Conservation (phyloP, 116 monocot genomes). For the Posidonia oceanica region DNA sequence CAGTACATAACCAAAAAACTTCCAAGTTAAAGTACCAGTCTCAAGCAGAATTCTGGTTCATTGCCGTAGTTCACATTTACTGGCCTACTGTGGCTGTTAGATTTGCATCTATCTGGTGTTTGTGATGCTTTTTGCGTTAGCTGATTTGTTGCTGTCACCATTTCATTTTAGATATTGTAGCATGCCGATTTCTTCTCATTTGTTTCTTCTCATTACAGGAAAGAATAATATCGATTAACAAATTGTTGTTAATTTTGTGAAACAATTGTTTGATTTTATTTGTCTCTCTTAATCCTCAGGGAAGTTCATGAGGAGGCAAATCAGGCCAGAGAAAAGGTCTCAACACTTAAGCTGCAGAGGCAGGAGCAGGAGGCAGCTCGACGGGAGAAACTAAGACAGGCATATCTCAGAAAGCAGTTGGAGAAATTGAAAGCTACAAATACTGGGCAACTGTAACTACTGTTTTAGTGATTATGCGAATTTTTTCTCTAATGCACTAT, state of each 20-base stretch:
- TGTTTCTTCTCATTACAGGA: not conserved
- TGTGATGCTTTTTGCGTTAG: not conserved
- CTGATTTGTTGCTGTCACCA: not conserved
- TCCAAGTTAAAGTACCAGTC: not conserved
- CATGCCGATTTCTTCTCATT: not conserved
- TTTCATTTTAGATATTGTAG: too few species aligned
- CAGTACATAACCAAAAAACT: not conserved
- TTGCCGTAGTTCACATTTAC: too few species aligned
- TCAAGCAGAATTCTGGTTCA: too few species aligned
- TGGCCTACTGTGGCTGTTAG: too few species aligned
- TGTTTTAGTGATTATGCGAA: not conserved
- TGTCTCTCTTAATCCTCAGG: slow-evolving; percentile 28
- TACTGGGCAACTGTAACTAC: not conserved
- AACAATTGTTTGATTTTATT: not conserved
- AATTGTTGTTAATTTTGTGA: not conserved
- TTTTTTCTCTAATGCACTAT: not conserved
- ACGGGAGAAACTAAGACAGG: slow-evolving; percentile 72
- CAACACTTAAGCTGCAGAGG: slow-evolving; percentile 48
- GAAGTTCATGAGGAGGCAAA: slow-evolving; percentile 92
- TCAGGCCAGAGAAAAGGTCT: slow-evolving; percentile 61
- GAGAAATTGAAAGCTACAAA: slow-evolving; percentile 54
- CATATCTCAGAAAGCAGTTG: slow-evolving; percentile 76
- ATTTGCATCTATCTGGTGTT: too few species aligned
- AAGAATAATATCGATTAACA: not conserved
- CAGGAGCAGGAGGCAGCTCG: slow-evolving; percentile 72